Conservation (phyloP, 768 basidiomycete genomes). For the Lentinus tigrinus region DNA sequence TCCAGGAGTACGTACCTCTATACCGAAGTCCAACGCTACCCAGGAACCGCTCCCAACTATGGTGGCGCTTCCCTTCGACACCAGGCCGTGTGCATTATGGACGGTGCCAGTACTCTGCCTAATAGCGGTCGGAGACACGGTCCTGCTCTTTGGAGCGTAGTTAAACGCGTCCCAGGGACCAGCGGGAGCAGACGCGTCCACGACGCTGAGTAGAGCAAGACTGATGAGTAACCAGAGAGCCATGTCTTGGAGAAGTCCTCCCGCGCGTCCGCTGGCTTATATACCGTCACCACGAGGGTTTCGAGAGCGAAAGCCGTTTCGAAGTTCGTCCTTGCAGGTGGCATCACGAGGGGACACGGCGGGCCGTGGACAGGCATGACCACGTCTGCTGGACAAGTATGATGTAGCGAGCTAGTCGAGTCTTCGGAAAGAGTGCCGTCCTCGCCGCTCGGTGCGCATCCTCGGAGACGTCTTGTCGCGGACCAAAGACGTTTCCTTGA, state of each 20-base stretch:
- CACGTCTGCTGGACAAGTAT: constrained; percentile 13
- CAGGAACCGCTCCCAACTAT: constrained; percentile 42
- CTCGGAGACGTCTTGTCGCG: too few relatives aligned
- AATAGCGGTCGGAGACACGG: constrained; percentile 43
- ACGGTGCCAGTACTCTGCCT: constrained; percentile 39
- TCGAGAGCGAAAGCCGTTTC: not conserved
- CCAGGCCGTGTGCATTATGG: constrained; percentile 31
- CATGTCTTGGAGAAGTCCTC: not conserved
- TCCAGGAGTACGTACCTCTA: constrained; percentile 38
- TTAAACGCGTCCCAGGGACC: constrained; percentile 58
- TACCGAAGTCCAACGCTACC: constrained; percentile 54
- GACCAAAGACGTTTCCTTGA: too few relatives aligned
- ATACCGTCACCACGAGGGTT: not conserved
- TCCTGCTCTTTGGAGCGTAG: constrained; percentile 45
- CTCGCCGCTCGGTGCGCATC: too few relatives aligned
- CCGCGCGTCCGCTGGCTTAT: not conserved
- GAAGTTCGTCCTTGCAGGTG: not conserved
- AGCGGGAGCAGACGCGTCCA: constrained; percentile 34
- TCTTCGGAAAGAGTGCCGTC: too few relatives aligned
- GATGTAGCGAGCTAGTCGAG: not conserved
- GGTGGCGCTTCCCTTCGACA: constrained; percentile 39
- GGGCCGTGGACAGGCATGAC: constrained; percentile 4
- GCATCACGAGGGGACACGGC: constrained; percentile 12
- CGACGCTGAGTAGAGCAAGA: not conserved
- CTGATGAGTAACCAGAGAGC: not conserved